A percentile compares a stretch with the other conserved stretches of the same genome.
phyloP scores from a whole-genome alignment of 2,329 filamentous ascomycete species.

The Orbilia ellipsospora region DNA sequence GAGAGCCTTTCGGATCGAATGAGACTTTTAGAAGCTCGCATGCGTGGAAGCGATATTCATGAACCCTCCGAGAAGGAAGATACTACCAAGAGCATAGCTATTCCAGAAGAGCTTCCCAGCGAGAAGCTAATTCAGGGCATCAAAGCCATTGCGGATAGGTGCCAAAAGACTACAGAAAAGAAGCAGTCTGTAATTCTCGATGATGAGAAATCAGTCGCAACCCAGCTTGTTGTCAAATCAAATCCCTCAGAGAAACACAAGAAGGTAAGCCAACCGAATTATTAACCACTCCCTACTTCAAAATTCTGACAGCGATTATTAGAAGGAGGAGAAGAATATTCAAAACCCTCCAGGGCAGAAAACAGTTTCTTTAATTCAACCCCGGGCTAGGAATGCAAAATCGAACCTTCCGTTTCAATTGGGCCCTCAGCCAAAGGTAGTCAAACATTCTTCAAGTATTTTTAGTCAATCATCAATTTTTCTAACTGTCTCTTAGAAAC shows the following conservation, averaged over 20 bases:
- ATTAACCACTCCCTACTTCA: too few relatives aligned
- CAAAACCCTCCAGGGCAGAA: neutral
- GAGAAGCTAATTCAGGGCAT: neutral
- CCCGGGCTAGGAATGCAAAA: slow-evolving; percentile 15
- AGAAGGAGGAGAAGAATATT: neutral
- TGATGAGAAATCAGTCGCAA: too few relatives aligned
- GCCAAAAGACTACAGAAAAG: slow-evolving; percentile 2
- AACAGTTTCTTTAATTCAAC: slow-evolving; percentile 30
- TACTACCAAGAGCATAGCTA: neutral
- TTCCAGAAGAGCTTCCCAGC: neutral
- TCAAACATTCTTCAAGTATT: too few relatives aligned
- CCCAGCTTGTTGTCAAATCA: neutral
- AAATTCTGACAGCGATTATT: neutral
- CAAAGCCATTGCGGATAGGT: neutral
- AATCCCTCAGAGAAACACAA: neutral
- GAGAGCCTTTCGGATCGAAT: slow-evolving; percentile 15
- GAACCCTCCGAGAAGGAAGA: neutral
- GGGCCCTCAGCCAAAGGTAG: slow-evolving; percentile 48
- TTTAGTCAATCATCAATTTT: too few relatives aligned
- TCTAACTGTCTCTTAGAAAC: slow-evolving; percentile 4
- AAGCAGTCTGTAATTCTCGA: neutral
- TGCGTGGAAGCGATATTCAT: slow-evolving; percentile 19
- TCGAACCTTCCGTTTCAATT: slow-evolving; percentile 24
- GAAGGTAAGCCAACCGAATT: too few relatives aligned
- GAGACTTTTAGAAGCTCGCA: slow-evolving; percentile 33